Evolutionary conservation across 768 basidiomycete species (phyloP).

Genomic region (Dentipellis fragilis): DNA sequence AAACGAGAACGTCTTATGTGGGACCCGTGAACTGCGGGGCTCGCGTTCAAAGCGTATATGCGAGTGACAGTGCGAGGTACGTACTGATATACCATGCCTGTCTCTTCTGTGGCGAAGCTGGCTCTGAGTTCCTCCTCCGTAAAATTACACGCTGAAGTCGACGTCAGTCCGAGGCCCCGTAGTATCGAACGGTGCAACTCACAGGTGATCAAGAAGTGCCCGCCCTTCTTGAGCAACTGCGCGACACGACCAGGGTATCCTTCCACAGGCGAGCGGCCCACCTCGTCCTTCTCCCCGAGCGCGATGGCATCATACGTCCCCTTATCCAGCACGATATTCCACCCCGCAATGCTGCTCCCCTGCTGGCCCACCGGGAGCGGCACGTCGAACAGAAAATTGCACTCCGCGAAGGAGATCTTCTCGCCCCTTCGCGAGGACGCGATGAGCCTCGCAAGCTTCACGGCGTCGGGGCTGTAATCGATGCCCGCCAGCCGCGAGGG

Average conservation of each 20-base stretch:
- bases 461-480: slow-evolving; percentile 70
- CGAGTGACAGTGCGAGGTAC: neutral
- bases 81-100: slow-evolving; percentile 57
- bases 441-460: slow-evolving; percentile 51
- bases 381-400: slow-evolving; percentile 56
- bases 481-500: slow-evolving; percentile 46
- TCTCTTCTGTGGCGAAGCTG: slow-evolving; percentile 37
- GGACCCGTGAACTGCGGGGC: slow-evolving; percentile 53
- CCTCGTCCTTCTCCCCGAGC: slow-evolving; percentile 47
- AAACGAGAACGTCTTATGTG: slow-evolving; percentile 64
- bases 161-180: neutral
- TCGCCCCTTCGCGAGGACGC: slow-evolving; percentile 31
- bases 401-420: slow-evolving; percentile 43
- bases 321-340: slow-evolving; percentile 78
- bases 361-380: slow-evolving; percentile 25
- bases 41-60: neutral
- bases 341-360: slow-evolving; percentile 23
- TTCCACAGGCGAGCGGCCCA: slow-evolving; percentile 42
- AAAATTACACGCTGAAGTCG: slow-evolving; percentile 56
- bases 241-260: slow-evolving; percentile 51
- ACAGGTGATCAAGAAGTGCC: slow-evolving; percentile 76
- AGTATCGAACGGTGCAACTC: slow-evolving; percentile 17
- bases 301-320: slow-evolving; percentile 88
- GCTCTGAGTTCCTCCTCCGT: slow-evolving; percentile 64
- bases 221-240: slow-evolving; percentile 52